Percentiles rank a stretch among this genome's conserved stretches.
These are phyloP conservation scores for Populus hybrid DNA, from an alignment of 441 rosid species.

Conservation along the genomic window DNA sequence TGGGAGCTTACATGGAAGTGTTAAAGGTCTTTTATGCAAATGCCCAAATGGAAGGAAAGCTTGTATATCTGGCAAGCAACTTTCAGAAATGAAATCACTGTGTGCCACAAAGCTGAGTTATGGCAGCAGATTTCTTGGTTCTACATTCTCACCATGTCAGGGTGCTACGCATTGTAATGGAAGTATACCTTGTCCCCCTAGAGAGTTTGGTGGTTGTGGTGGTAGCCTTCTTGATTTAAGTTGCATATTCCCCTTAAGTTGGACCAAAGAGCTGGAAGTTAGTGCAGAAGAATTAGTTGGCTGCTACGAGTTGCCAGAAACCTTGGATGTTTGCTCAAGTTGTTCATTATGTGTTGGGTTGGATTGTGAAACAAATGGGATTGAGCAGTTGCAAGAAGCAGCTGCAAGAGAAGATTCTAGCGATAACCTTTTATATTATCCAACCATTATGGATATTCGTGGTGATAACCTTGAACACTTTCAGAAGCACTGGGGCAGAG, in stretches of 20 bases:
- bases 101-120: slow-evolving; percentile 25
- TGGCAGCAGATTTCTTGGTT: slow-evolving; percentile 29
- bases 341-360: slow-evolving; percentile 65
- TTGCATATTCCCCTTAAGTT: slow-evolving; percentile 46
- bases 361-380: slow-evolving; percentile 42
- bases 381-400: slow-evolving; percentile 65
- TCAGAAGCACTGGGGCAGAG: slow-evolving; percentile 96
- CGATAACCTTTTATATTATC: slow-evolving; percentile 73
- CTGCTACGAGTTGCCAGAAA: slow-evolving; percentile 88
- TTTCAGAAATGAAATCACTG: slow-evolving; percentile 32
- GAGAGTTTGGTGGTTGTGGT: slow-evolving; percentile 68
- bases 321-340: slow-evolving; percentile 47
- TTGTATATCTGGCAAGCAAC: slow-evolving; percentile 26
- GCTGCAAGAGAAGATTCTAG: slow-evolving; percentile 58
- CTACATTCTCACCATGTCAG: slow-evolving; percentile 29
- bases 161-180: slow-evolving; percentile 32
- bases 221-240: slow-evolving; percentile 51
- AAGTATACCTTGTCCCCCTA: slow-evolving; percentile 54
- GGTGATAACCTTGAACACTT: slow-evolving; percentile 81
- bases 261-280: slow-evolving; percentile 74
- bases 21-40: slow-evolving; percentile 36
- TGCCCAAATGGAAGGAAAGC: slow-evolving; percentile 42
- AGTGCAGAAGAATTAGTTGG: slow-evolving; percentile 91
- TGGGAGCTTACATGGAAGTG: slow-evolving; percentile 39
- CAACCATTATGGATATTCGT: slow-evolving; percentile 46